Evolutionary conservation across 805 yeast genomes (phyloP), one percentile per base, ranked within the genome.

Genomic region (Candida ovalis): DNA sequence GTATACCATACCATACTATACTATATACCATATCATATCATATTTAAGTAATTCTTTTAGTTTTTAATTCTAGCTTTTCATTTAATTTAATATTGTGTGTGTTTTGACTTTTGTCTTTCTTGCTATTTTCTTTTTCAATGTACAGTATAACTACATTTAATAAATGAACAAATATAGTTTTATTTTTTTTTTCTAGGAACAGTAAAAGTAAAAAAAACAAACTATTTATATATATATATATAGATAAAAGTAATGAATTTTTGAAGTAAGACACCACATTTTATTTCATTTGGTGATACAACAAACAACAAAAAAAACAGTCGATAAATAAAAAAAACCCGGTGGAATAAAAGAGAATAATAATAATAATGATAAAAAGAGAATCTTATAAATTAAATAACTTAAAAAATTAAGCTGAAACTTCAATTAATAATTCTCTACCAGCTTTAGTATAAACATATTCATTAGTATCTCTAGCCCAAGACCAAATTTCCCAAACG

Each of bases 361-460:
- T 22, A 32, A 32, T n/a, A 33, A 42, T 19, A 23, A 40, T n/a
- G 21, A 6, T 24, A 45, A 44, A 17, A 17, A 35, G 21, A 33
- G 19, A 17, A 8, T 12, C 32, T 18, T 8, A 19, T 23, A 32
- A 27, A 21, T 18, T 25, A 27, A 57, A 8, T 12, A 27, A 27
- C 8, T 27, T 27, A 12, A 27, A 27, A 8, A 27, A 27, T 30
- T 30, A 67, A 57, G 46, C 72, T 51, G 68, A 65, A 45, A 74
- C 82, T 70, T 81, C 82, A 70, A 80, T 92, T 67, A 92, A 81
- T 68, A 92, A 96, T 77, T 86, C 92, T 77, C 91, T 88, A 71
- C 99, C 99, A 57, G 88, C 98, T 80, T 92, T 92, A 72, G 97
- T 90, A 81, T 92, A 92, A 70, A 92, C 80, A 82, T 76, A 91